Evolutionary conservation across 257 asterid genomes (phyloP).

Genomic region (Ligustrum vulgare): DNA sequence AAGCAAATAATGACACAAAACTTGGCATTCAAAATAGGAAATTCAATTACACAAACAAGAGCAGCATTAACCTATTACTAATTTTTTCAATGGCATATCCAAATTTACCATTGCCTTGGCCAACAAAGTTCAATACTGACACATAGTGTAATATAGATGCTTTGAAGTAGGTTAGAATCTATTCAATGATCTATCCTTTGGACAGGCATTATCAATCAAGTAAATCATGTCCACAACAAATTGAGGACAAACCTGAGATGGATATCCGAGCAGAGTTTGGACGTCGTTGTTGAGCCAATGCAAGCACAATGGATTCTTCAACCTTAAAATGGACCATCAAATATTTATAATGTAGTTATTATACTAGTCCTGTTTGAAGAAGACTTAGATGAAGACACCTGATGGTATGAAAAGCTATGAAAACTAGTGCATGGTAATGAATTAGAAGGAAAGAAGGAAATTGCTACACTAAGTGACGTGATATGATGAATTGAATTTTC

Average conservation of each 20-base stretch:
- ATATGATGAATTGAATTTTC: background rate
- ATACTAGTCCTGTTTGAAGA: background rate
- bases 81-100: conserved; percentile 9
- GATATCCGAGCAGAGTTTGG: conserved; percentile 78
- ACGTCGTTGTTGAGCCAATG: conserved; percentile 88
- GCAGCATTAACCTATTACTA: background rate
- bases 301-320: conserved; percentile 86
- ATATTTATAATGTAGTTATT: conserved; percentile 1
- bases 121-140: conserved; percentile 6
- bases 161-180: conserved; percentile 17
- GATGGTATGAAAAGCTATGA: background rate
- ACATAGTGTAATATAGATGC: conserved; percentile 17
- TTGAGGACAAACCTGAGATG: conserved; percentile 53
- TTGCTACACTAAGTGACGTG: background rate
- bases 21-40: conserved; percentile 13
- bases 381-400: background rate
- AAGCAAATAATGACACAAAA: conserved; percentile 12
- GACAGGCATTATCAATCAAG: conserved; percentile 6
- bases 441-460: background rate
- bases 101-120: conserved; percentile 2
- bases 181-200: conserved; percentile 11
- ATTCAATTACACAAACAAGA: conserved; percentile 4
- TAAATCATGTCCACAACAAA: conserved; percentile 8
- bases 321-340: conserved; percentile 45
- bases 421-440: background rate